phyloP scores from a whole-genome alignment of 306 rosid genomes.

The Bauhinia variegata region DNA sequence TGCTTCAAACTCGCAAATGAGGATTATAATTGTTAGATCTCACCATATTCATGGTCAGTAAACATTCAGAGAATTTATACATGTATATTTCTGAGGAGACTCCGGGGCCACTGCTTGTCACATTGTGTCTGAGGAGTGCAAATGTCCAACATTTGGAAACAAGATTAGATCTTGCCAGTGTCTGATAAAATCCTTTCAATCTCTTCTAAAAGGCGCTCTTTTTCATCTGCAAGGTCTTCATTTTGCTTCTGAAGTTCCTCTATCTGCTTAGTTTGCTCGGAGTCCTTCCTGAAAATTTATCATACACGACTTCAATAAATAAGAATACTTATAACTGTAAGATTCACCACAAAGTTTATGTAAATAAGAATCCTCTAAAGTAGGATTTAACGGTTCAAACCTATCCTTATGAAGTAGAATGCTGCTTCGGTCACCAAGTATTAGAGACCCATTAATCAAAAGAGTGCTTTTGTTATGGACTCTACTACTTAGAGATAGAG shows the following conservation, averaged over 20 bases:
- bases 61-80: constrained; percentile 29
- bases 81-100: constrained; percentile 16
- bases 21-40: no score
- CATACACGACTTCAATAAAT: background rate
- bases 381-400: no score
- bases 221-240: constrained; percentile 77
- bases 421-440: background rate
- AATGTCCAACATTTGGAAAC: background rate
- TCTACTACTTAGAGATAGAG: background rate
- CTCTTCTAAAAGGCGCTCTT: constrained; percentile 84
- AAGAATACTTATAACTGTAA: background rate
- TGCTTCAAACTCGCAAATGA: no score
- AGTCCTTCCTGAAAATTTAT: constrained; percentile 80
- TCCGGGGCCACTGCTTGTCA: constrained; percentile 16
- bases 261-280: constrained; percentile 93
- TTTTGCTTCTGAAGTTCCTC: constrained; percentile 94
- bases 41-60: constrained; percentile 5
- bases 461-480: background rate
- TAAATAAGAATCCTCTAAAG: no score
- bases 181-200: constrained; percentile 76
- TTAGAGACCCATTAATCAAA: no score
- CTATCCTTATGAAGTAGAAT: no score
- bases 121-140: constrained; percentile 26
- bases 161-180: constrained; percentile 52
- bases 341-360: background rate